A percentile compares a stretch with the other conserved stretches of the same genome.
Evolutionary conservation across 805 yeast species (phyloP).

Genomic region (Lipomyces yamadae): DNA sequence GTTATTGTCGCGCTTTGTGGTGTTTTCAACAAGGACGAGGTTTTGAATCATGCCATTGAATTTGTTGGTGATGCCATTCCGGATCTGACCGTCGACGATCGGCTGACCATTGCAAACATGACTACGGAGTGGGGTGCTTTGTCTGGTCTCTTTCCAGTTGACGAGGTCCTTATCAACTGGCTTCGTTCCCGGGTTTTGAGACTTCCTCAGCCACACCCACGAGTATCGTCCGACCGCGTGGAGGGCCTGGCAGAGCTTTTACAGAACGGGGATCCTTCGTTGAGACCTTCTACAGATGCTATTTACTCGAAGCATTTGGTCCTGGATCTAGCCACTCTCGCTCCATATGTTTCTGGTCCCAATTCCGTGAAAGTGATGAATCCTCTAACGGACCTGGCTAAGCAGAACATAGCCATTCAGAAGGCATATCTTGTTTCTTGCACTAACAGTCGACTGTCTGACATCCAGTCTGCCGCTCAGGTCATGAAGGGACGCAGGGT

Average conservation of each 20-base stretch:
- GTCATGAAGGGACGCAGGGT: slow-evolving; percentile 81
- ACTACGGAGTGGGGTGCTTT: slow-evolving; percentile 99
- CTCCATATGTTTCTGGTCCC: slow-evolving; percentile 95
- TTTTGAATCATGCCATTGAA: slow-evolving; percentile 86
- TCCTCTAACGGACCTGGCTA: slow-evolving; percentile 73
- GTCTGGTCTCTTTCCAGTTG: slow-evolving; percentile 97
- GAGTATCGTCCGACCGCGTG: slow-evolving; percentile 70
- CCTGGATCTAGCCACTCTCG: slow-evolving; percentile 76
- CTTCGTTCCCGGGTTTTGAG: slow-evolving; percentile 65
- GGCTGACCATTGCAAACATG: slow-evolving; percentile 95
- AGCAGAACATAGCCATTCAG: slow-evolving; percentile 74
- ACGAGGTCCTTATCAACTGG: slow-evolving; percentile 74
- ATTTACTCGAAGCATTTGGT: slow-evolving; percentile 84
- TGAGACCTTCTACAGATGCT: slow-evolving; percentile 66
- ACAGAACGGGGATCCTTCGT: slow-evolving; percentile 25
- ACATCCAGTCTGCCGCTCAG: slow-evolving; percentile 91
- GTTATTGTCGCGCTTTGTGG: slow-evolving; percentile 97
- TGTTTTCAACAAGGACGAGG: slow-evolving; percentile 86
- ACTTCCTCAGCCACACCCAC: slow-evolving; percentile 73
- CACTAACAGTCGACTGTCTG: slow-evolving; percentile 92
- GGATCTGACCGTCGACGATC: slow-evolving; percentile 73
- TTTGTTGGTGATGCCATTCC: slow-evolving; percentile 82
- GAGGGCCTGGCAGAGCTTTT: slow-evolving; percentile 54
- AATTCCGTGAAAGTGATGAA: slow-evolving; percentile 92
- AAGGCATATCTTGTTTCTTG: slow-evolving; percentile 98